Percentiles rank a stretch among this genome's conserved stretches.
phyloP scores from a whole-genome alignment of 2,329 filamentous ascomycete species.

The Amauroascus niger region DNA sequence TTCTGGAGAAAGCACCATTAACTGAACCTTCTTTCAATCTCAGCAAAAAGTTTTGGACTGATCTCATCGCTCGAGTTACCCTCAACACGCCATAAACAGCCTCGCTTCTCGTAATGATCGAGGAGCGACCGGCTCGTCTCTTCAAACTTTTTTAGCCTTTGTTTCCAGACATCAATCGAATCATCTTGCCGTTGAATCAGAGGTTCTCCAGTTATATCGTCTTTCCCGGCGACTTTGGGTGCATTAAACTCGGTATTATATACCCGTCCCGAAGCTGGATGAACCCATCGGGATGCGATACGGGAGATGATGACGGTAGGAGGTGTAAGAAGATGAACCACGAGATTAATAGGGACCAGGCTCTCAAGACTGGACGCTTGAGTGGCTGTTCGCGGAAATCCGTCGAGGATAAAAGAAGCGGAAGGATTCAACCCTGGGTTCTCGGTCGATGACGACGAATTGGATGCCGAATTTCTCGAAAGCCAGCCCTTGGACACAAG shows the following conservation, averaged over 20 bases:
- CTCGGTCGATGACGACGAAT: constrained; percentile 38
- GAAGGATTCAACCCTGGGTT: constrained; percentile 52
- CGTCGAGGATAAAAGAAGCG: constrained; percentile 90
- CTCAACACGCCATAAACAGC: constrained; percentile 75
- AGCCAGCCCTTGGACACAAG: constrained; percentile 81
- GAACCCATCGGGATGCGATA: constrained; percentile 87
- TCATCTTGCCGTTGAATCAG: constrained; percentile 79
- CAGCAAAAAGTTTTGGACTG: constrained; percentile 71
- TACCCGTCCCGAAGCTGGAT: constrained; percentile 78
- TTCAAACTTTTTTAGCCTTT: constrained; percentile 70
- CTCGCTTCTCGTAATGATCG: constrained; percentile 77
- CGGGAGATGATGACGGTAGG: constrained; percentile 77
- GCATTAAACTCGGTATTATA: constrained; percentile 94
- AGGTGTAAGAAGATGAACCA: constrained; percentile 77
- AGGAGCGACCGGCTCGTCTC: constrained; percentile 77
- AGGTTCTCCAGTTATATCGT: constrained; percentile 83
- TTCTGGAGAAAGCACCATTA: constrained; percentile 8
- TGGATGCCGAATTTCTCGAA: constrained; percentile 38
- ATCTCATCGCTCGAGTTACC: constrained; percentile 93
- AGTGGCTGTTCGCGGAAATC: constrained; percentile 77
- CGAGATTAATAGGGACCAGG: constrained; percentile 89
- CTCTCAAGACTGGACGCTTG: constrained; percentile 71
- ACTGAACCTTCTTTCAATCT: constrained; percentile 70
- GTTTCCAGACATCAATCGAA: constrained; percentile 72
- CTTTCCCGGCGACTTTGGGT: constrained; percentile 66